phyloP scores from a whole-genome alignment of 2,329 filamentous ascomycete genomes.

The Fusarium ramigenum region DNA sequence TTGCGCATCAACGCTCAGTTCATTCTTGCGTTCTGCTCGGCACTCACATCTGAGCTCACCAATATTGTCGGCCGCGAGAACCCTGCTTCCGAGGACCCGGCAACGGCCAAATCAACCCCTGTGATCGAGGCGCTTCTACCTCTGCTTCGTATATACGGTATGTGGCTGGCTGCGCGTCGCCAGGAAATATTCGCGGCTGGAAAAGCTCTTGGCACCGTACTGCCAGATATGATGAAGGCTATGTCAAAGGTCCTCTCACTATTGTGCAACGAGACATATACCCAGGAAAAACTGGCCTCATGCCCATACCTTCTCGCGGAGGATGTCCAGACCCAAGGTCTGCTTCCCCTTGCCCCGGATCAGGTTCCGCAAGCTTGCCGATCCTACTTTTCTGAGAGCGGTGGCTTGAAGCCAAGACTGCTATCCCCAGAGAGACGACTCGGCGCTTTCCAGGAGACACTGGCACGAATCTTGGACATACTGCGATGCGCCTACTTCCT shows the following conservation, averaged over 20 bases:
- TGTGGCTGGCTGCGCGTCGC: constrained; percentile 61
- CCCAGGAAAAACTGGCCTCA: constrained; percentile 49
- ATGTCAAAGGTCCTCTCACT: constrained; percentile 59
- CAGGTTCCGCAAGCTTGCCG: constrained; percentile 53
- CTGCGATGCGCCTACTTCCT: constrained; percentile 60
- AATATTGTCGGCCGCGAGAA: constrained; percentile 49
- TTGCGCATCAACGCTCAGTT: constrained; percentile 82
- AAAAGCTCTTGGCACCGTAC: constrained; percentile 55
- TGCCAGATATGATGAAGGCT: constrained; percentile 57
- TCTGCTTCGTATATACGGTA: constrained; percentile 61
- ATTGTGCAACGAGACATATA: constrained; percentile 57
- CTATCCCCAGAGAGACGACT: constrained; percentile 46
- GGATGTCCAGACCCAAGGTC: constrained; percentile 58
- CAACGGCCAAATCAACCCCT: constrained; percentile 47
- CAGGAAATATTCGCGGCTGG: constrained; percentile 58
- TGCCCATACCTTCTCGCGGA: constrained; percentile 62
- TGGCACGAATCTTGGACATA: constrained; percentile 60
- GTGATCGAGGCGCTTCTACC: constrained; percentile 58
- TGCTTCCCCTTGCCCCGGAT: constrained; percentile 53
- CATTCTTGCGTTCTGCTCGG: constrained; percentile 75
- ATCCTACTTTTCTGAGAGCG: constrained; percentile 48
- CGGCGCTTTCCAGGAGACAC: constrained; percentile 48
- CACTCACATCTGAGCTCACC: constrained; percentile 75
- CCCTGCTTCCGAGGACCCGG: constrained; percentile 31
- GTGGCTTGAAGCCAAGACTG: constrained; percentile 53